Conservation (phyloP, 768 basidiomycete species). For the Erythrobasidium yunnanense region DNA sequence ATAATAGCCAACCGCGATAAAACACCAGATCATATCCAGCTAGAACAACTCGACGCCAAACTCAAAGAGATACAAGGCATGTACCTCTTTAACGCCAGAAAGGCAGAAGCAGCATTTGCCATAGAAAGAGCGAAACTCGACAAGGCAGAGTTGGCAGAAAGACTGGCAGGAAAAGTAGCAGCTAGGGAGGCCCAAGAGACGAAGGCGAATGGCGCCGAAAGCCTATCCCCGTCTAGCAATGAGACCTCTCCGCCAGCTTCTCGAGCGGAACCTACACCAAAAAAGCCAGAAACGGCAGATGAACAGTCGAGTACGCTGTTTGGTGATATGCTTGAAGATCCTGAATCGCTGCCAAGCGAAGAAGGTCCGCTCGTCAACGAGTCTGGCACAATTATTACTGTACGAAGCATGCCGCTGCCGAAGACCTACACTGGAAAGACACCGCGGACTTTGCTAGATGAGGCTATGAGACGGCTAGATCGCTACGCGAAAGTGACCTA, state of each 20-base stretch:
- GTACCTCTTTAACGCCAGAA: conserved; percentile 41
- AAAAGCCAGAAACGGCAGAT: too few species aligned
- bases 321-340: conserved; percentile 60
- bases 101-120: conserved; percentile 39
- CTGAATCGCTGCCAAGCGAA: neutral
- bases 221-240: neutral
- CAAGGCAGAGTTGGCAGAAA: conserved; percentile 8
- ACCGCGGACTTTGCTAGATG: conserved; percentile 62
- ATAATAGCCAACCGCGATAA: neutral
- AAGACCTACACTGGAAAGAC: conserved; percentile 73
- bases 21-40: conserved; percentile 32
- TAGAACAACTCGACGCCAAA: neutral
- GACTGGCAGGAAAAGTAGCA: conserved; percentile 15
- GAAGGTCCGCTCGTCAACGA: conserved; percentile 45
- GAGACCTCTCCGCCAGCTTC: neutral
- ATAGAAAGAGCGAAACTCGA: conserved; percentile 34
- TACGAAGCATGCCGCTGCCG: conserved; percentile 64
- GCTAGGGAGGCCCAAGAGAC: neutral
- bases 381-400: conserved; percentile 36
- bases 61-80: conserved; percentile 37
- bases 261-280: neutral
- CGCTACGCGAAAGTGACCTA: conserved; percentile 66
- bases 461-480: conserved; percentile 52
- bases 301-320: too few species aligned
- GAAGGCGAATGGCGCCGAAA: too few species aligned